Percentiles rank a stretch among this genome's conserved stretches.
Evolutionary conservation across 164 flowering plant species (phyloP).

Genomic region (Dillenia suffruticosa): DNA sequence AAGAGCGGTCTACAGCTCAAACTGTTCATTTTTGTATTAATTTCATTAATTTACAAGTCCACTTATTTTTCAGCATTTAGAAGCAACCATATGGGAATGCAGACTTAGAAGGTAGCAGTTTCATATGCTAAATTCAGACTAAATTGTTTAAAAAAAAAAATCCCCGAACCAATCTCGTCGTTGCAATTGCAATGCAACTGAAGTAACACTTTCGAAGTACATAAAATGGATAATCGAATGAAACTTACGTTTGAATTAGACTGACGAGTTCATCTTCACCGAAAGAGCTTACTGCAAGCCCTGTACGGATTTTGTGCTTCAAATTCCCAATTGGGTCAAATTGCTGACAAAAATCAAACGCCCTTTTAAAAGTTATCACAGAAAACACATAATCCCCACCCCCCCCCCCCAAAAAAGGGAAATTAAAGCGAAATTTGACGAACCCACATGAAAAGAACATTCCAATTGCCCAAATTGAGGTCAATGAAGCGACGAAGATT

Average conservation of each 20-base stretch:
- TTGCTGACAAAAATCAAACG: slow-evolving; percentile 49
- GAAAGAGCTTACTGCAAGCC: slow-evolving; percentile 69
- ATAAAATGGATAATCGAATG: neutral
- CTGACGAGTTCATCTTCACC: slow-evolving; percentile 92
- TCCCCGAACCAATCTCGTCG: neutral
- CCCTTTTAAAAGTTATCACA: slow-evolving; percentile 1
- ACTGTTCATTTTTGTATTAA: too few species aligned
- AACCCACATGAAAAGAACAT: slow-evolving; percentile 54
- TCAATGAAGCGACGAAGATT: slow-evolving; percentile 52
- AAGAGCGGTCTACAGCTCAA: too few species aligned
- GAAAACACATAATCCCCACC: neutral
- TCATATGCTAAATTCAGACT: too few species aligned
- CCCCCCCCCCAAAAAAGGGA: neutral
- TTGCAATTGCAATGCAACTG: neutral
- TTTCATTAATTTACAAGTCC: too few species aligned
- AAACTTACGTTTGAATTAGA: slow-evolving; percentile 83
- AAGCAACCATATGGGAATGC: too few species aligned
- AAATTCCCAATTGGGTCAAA: slow-evolving; percentile 71
- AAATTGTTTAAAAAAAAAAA: neutral
- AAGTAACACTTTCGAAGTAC: neutral
- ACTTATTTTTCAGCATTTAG: too few species aligned
- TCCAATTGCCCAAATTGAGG: slow-evolving; percentile 75
- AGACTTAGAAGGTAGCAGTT: too few species aligned
- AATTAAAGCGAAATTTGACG: neutral
- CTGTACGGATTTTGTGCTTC: slow-evolving; percentile 65